Percentiles rank a stretch among this genome's conserved stretches.
phyloP scores from a whole-genome alignment of 345 rosid species.

The Pugionium cornutum region DNA sequence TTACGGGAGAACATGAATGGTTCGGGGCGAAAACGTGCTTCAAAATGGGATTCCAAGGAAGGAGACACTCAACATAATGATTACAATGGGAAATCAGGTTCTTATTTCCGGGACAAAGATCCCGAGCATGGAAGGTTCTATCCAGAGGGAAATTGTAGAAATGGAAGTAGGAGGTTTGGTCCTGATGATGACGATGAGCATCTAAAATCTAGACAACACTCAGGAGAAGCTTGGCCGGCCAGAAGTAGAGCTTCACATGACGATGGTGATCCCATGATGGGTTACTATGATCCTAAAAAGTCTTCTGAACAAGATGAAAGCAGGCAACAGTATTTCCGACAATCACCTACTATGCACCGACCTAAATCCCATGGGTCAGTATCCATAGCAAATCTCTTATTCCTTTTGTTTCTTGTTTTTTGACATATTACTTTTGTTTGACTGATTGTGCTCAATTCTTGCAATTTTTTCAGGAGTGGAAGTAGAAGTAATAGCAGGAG shows the following conservation, averaged over 20 bases:
- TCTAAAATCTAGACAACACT: constrained; percentile 43
- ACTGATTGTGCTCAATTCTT: no score
- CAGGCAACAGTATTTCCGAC: constrained; percentile 30
- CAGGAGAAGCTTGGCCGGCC: constrained; percentile 53
- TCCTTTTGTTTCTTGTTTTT: background rate
- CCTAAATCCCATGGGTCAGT: constrained; percentile 50
- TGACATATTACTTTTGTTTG: background rate
- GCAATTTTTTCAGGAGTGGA: constrained; percentile 17
- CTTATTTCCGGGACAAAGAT: constrained; percentile 50
- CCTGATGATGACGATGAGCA: constrained; percentile 27
- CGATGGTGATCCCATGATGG: constrained; percentile 45
- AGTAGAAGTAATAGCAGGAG: constrained; percentile 58
- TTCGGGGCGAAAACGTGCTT: constrained; percentile 57
- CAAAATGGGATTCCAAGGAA: constrained; percentile 84
- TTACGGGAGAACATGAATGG: constrained; percentile 54
- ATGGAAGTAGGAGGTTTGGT: constrained; percentile 53
- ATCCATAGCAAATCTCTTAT: constrained; percentile 8
- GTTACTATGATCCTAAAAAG: constrained; percentile 57
- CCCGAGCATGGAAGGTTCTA: constrained; percentile 50
- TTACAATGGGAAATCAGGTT: constrained; percentile 50
- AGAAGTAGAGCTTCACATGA: constrained; percentile 61
- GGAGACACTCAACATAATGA: constrained; percentile 47
- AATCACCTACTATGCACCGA: constrained; percentile 66
- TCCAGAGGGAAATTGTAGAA: constrained; percentile 48
- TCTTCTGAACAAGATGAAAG: constrained; percentile 41